A percentile compares a stretch with the other conserved stretches of the same genome.
These are phyloP conservation scores for Candida montana DNA, from an alignment of 805 yeast genomes.

Conservation along the genomic window DNA sequence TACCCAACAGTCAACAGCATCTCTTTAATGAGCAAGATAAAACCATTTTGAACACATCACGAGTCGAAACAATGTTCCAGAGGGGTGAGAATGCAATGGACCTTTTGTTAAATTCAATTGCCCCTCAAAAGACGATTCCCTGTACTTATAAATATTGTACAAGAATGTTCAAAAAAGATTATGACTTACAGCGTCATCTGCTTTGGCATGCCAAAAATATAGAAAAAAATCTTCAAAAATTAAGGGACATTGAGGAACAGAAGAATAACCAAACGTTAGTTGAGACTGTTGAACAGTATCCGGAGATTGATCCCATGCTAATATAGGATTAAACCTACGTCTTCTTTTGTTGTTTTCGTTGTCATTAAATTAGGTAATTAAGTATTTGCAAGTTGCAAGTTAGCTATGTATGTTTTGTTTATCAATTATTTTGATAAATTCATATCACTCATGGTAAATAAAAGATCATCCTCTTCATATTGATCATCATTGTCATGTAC, in stretches of 20 bases:
- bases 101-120: slow-evolving; percentile 28
- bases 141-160: slow-evolving; percentile 50
- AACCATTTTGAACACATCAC: slow-evolving; percentile 14
- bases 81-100: slow-evolving; percentile 25
- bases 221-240: not conserved
- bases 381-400: too few species aligned
- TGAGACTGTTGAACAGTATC: not conserved
- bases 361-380: not conserved
- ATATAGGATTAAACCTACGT: too few species aligned
- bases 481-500: slow-evolving; percentile 21
- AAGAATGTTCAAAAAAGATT: slow-evolving; percentile 45
- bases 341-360: too few species aligned
- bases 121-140: slow-evolving; percentile 27
- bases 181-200: slow-evolving; percentile 45
- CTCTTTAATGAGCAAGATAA: not conserved
- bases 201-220: slow-evolving; percentile 42
- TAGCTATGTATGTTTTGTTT: not conserved
- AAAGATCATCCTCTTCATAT: slow-evolving; percentile 61
- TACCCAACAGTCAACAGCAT: slow-evolving; percentile 16
- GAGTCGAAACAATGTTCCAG: slow-evolving; percentile 22
- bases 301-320: not conserved
- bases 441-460: slow-evolving; percentile 76
- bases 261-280: not conserved
- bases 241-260: slow-evolving; percentile 3
- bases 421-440: slow-evolving; percentile 29